Conservation (phyloP, 345 rosid genomes). For the Heritiera fomes region DNA sequence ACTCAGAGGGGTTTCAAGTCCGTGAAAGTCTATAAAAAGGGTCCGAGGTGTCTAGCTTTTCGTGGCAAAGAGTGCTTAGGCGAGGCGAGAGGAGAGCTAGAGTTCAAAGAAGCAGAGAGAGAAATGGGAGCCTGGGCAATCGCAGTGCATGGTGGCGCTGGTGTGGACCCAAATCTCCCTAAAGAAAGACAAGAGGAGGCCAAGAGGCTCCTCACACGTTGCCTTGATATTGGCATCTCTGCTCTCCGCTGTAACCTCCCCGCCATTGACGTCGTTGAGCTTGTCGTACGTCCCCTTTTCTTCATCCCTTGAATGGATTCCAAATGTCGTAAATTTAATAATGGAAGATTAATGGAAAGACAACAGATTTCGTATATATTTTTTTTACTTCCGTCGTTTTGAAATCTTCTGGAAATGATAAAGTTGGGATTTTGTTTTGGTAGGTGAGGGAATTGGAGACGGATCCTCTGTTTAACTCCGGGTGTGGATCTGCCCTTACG, state of each 20-base stretch:
- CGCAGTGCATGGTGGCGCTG: conserved; percentile 99
- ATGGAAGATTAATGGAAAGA: neutral
- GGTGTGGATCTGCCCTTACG: conserved; percentile 91
- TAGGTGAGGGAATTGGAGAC: conserved; percentile 85
- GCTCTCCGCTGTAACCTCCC: conserved; percentile 73
- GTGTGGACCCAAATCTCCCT: conserved; percentile 93
- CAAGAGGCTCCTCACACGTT: conserved; percentile 76
- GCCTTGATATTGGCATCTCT: conserved; percentile 85
- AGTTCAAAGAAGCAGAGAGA: neutral
- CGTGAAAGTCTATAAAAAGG: conserved; percentile 6
- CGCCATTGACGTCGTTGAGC: conserved; percentile 94
- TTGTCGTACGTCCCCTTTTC: conserved; percentile 51
- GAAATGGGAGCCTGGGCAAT: conserved; percentile 93
- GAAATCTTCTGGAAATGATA: neutral
- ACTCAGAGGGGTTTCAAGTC: neutral
- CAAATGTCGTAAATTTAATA: neutral
- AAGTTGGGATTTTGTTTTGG: neutral
- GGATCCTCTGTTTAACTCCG: conserved; percentile 93
- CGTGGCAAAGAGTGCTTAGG: neutral
- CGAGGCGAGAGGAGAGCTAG: neutral
- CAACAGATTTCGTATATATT: neutral
- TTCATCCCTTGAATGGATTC: neutral
- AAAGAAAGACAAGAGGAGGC: conserved; percentile 77
- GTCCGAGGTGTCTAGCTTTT: neutral
- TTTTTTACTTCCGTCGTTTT: neutral